Evolutionary conservation across 2,329 filamentous ascomycete genomes (phyloP), one percentile per base, ranked within the genome.

Genomic region (Fusarium sp.): DNA sequence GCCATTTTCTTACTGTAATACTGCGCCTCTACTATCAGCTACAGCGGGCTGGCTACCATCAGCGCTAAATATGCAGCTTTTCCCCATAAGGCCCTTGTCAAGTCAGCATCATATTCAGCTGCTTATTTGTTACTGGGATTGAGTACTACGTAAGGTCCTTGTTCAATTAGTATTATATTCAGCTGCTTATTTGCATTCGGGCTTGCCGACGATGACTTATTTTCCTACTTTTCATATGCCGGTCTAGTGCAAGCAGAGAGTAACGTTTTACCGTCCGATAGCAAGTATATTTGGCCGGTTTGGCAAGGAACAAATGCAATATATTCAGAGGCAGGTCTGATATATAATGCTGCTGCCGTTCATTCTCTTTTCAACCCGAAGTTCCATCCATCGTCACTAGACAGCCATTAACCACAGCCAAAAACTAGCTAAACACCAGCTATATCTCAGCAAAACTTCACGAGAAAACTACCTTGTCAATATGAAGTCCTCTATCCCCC

Each of bases 31-130:
- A 46, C n/a, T 28, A 12, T 45, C 18, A 31, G 16, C 42, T 45
- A 45, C 42, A 45, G 15, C 26, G 28, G 11, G 16, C 42, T 5
- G 11, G n/a, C 26, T 7, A 20, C 8, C 28, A n/a, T 46, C n/a
- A 31, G 20, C 20, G 20, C 20, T 20, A 20, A 20, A 20, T 20
- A 20, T 20, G 20, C 20, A 20, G 20, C 20, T 20, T 20, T 20
- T 20, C 4, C 20, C 20, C 20, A 3, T 20, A 20, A 20, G 20
- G 20, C 20, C 20, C 20, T 20, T 20, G 20, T 20, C 11, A 33
- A 46, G 26, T 31, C n/a, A 31, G 28, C 42, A 46, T 46, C 44
- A 46, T 46, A 20, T 46, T 33, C 44, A 46, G 44, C 44, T 20
- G 20, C 20, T 20, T 20, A 20, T 20, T 20, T 20, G 20, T 4